Conservation (phyloP, 164 flowering plant species). For the Tetracentron sinense region DNA sequence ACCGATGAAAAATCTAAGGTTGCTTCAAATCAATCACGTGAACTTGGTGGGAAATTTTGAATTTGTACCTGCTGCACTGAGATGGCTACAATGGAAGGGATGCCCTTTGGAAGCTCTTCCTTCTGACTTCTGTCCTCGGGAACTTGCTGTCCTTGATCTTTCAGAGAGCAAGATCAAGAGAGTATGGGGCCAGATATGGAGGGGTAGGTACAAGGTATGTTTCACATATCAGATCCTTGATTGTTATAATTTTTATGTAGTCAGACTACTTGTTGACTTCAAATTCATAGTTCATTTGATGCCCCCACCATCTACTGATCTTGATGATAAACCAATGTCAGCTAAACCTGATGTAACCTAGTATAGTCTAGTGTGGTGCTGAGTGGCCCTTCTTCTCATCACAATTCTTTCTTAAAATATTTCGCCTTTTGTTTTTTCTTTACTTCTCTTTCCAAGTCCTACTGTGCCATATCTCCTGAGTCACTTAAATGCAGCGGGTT, state of each 20-base stretch:
- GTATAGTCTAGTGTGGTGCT: too few relatives aligned
- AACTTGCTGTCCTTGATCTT: constrained; percentile 43
- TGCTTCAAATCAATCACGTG: constrained; percentile 36
- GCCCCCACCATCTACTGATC: background rate
- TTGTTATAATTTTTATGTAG: too few relatives aligned
- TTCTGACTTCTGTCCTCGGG: constrained; percentile 16
- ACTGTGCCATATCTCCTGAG: too few relatives aligned
- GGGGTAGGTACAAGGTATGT: constrained; percentile 26
- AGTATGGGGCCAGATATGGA: constrained; percentile 17
- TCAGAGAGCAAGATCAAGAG: constrained; percentile 33
- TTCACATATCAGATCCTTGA: background rate
- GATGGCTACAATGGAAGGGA: constrained; percentile 46
- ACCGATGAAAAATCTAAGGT: constrained; percentile 30
- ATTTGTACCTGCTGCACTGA: constrained; percentile 29
- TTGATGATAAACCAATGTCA: too few relatives aligned
- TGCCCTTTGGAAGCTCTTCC: constrained; percentile 32
- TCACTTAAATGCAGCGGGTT: too few relatives aligned
- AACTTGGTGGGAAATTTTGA: constrained; percentile 26
- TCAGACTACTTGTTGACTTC: background rate
- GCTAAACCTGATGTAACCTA: too few relatives aligned
- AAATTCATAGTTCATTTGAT: background rate
- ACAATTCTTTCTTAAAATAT: too few relatives aligned
- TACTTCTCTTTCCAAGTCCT: too few relatives aligned
- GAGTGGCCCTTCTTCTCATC: too few relatives aligned
- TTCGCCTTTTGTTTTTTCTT: too few relatives aligned